Evolutionary conservation across 2,329 filamentous ascomycete genomes (phyloP).

Genomic region (Torrubiellomyces zombiae): DNA sequence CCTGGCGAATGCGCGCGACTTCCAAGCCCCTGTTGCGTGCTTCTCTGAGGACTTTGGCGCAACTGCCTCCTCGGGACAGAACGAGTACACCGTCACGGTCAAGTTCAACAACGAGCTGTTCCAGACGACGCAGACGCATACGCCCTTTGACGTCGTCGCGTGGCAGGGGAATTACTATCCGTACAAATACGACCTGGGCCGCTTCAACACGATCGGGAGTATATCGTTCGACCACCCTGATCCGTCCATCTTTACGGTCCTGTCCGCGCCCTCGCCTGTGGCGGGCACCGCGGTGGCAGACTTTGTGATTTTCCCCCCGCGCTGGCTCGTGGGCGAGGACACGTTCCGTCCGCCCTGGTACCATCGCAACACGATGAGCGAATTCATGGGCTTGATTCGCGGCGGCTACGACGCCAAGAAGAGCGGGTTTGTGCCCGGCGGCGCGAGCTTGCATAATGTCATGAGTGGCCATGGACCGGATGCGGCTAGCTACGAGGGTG

Average conservation of each 20-base stretch:
- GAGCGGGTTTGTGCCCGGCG: conserved; percentile 40
- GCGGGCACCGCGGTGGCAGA: conserved; percentile 52
- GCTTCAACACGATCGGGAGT: conserved; percentile 58
- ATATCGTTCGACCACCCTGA: conserved; percentile 66
- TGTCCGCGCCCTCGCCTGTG: conserved; percentile 49
- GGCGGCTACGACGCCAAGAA: conserved; percentile 45
- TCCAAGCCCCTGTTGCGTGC: conserved; percentile 52
- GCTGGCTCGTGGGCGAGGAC: conserved; percentile 53
- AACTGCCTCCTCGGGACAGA: conserved; percentile 20
- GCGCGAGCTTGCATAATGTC: conserved; percentile 48
- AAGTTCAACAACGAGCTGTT: conserved; percentile 55
- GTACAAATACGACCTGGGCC: conserved; percentile 67
- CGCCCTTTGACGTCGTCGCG: conserved; percentile 63
- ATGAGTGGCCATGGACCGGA: conserved; percentile 54
- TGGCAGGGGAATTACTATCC: conserved; percentile 74
- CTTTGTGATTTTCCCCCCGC: conserved; percentile 57
- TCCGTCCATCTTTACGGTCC: conserved; percentile 60
- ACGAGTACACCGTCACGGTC: conserved; percentile 27
- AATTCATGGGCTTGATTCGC: conserved; percentile 46
- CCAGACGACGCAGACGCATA: conserved; percentile 46
- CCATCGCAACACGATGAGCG: conserved; percentile 52
- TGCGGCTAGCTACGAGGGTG: conserved; percentile 36
- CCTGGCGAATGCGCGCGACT: conserved; percentile 60
- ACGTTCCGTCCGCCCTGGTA: conserved; percentile 62
- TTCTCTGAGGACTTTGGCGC: conserved; percentile 42